Evolutionary conservation across 2,329 filamentous ascomycete species (phyloP).

Genomic region (Aspergillus sp.): DNA sequence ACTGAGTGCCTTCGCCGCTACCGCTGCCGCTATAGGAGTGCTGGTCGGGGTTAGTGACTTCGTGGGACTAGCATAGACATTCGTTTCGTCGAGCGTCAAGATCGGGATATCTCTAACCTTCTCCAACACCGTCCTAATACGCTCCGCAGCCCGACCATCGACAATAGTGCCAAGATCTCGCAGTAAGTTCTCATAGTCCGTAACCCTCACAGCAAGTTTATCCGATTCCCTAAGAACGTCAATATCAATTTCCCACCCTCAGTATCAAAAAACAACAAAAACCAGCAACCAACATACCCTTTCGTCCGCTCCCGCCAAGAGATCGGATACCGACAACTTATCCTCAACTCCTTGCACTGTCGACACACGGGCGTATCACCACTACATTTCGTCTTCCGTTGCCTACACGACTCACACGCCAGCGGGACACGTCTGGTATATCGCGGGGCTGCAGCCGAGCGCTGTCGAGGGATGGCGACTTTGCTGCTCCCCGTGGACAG

Average conservation of each 20-base stretch:
- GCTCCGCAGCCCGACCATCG: slow-evolving; percentile 34
- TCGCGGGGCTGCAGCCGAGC: slow-evolving; percentile 15
- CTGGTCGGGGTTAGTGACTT: slow-evolving; percentile 13
- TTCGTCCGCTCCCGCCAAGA: slow-evolving; percentile 42
- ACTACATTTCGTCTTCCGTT: slow-evolving; percentile 48
- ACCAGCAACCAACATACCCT: slow-evolving; percentile 28
- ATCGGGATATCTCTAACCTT: slow-evolving; percentile 31
- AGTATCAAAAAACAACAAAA: background rate
- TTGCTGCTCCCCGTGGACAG: slow-evolving; percentile 22
- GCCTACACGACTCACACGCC: slow-evolving; percentile 46
- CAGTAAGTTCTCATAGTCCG: slow-evolving; percentile 44
- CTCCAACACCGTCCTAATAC: slow-evolving; percentile 40
- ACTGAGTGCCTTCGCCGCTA: slow-evolving; percentile 24
- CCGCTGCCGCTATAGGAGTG: slow-evolving; percentile 23
- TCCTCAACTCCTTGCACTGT: slow-evolving; percentile 42
- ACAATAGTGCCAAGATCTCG: slow-evolving; percentile 39
- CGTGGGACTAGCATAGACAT: background rate
- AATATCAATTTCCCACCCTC: slow-evolving; percentile 8
- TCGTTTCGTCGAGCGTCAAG: background rate
- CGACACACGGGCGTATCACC: slow-evolving; percentile 44
- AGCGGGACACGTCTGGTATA: slow-evolving; percentile 35
- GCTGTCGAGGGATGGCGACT: slow-evolving; percentile 36
- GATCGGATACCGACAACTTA: slow-evolving; percentile 42
- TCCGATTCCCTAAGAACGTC: slow-evolving; percentile 33
- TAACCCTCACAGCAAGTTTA: slow-evolving; percentile 32